Base-by-base conservation (phyloP, 1,284 basidiomycete genomes). In the Fistulinella cinereoalba region DNA sequence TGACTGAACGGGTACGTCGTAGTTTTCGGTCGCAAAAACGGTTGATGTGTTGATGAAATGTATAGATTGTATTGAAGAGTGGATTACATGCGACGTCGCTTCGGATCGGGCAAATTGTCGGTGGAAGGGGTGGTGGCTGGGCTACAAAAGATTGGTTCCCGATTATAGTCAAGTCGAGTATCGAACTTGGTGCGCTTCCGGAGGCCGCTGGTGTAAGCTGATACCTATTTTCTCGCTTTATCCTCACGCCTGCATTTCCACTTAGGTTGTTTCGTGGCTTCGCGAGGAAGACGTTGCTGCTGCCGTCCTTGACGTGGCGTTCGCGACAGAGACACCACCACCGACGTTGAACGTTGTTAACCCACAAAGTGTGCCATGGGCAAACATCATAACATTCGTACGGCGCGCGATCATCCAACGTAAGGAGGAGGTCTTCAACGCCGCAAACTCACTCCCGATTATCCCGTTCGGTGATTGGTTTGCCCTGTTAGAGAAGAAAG, bases 291-390 rank as follows among this genome's bases (percentile, higher is more conserved):
- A 50, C 1, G 58, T 68, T 9, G 55, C 55, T 1, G 43, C 47
- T 16, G 56, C 55, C 23, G 58, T 62, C 29, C 38, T 60, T 8
- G 56, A 60, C 21, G 44, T 64, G n/a, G 53, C 55, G 1, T 60
- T 67, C 16, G 34, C 53, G 13, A 41, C 52, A 13, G 43, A 52
- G 10, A 22, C 25, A 13, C 51, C 57, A 6, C 47, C 51, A 5
- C 22, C 51, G 2, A 54, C 50, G 0, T 40, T 62, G 10, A 67
- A 67, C 37, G 12, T 68, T 28, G 58, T 67, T 15, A 63, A 67
- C 43, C 62, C 64, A 1, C 52, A 52, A 6, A 56, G 58, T 2
- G 39, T 54, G 7, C 18, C 46, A 40, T 66, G 61, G 62, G n/a
- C n/a, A n/a, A n/a, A n/a, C n/a, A n/a, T n/a, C n/a, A n/a, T n/a